Evolutionary conservation across 352 stramenopile species (phyloP).

Genomic region (Globisporangium acanthophoron): DNA sequence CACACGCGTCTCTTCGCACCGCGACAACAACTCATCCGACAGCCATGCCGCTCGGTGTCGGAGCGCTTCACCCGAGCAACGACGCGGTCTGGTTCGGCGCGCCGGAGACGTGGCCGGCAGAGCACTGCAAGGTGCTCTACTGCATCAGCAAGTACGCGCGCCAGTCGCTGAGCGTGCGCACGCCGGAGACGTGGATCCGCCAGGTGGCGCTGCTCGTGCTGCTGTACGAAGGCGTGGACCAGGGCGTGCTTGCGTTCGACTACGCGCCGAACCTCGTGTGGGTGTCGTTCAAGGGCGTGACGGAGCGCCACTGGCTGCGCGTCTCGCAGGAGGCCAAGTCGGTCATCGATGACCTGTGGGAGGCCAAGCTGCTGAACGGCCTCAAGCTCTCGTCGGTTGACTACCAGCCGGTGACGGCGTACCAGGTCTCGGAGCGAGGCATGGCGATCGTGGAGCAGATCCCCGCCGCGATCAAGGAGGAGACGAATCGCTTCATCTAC

Average conservation of each 20-base stretch:
- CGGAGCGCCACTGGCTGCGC: conserved; percentile 82
- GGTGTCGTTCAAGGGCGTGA: conserved; percentile 86
- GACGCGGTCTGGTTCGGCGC: conserved; percentile 49
- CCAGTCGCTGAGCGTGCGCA: conserved; percentile 74
- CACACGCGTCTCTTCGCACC: not conserved
- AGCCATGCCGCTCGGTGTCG: conserved; percentile 1
- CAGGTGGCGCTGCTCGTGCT: conserved; percentile 94
- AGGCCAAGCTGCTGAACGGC: conserved; percentile 94
- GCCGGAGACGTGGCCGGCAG: conserved; percentile 70
- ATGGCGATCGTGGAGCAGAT: conserved; percentile 88
- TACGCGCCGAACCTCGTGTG: conserved; percentile 92
- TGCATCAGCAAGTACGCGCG: conserved; percentile 93
- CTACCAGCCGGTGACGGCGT: conserved; percentile 95
- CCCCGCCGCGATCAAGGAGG: conserved; percentile 57
- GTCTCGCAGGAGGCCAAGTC: conserved; percentile 94
- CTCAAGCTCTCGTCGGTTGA: conserved; percentile 91
- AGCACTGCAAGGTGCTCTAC: conserved; percentile 95
- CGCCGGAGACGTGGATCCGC: conserved; percentile 92
- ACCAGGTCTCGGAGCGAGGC: conserved; percentile 90
- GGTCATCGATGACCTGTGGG: conserved; percentile 93
- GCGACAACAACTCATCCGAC: not conserved
- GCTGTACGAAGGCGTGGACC: conserved; percentile 95
- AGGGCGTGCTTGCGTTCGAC: conserved; percentile 92
- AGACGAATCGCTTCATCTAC: conserved; percentile 49
- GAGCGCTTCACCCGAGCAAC: conserved; percentile 13